Percentiles rank a stretch among this genome's conserved stretches.
Conservation (phyloP, 1,284 basidiomycete genomes). For the Cerioporus squamosus region DNA sequence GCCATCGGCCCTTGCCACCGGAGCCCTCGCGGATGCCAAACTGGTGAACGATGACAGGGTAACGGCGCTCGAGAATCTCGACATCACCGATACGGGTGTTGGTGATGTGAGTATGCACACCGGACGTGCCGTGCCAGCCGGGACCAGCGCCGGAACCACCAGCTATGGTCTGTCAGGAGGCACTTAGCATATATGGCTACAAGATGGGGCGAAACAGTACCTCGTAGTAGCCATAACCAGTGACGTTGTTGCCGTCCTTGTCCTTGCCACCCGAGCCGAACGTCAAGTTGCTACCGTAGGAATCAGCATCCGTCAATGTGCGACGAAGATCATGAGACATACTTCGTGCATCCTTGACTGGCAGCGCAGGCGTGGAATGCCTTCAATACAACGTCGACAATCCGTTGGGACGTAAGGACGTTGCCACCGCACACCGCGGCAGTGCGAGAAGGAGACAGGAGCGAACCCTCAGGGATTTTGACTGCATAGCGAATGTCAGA, state of each 20-base stretch:
- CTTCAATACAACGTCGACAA: constrained; percentile 93
- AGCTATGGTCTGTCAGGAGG: constrained; percentile 73
- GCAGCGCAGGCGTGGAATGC: constrained; percentile 95
- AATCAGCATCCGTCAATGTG: background rate
- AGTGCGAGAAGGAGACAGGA: constrained; percentile 83
- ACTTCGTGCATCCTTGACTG: constrained; percentile 94
- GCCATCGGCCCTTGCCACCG: constrained; percentile 79
- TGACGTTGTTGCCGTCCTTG: constrained; percentile 72
- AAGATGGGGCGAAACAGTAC: constrained; percentile 36
- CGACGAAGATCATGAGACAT: constrained; percentile 28
- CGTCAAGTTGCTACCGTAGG: constrained; percentile 76
- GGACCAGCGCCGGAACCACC: constrained; percentile 94
- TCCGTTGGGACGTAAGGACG: constrained; percentile 90
- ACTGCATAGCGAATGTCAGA: constrained; percentile 47
- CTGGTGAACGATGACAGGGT: constrained; percentile 84
- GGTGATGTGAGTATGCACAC: constrained; percentile 91
- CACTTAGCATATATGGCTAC: background rate
- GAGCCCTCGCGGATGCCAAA: constrained; percentile 83
- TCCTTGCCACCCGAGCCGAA: constrained; percentile 91
- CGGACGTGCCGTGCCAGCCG: constrained; percentile 88
- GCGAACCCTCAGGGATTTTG: constrained; percentile 78
- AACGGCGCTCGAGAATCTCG: constrained; percentile 90
- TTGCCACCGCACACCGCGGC: constrained; percentile 96
- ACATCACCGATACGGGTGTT: constrained; percentile 94
- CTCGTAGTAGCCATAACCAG: constrained; percentile 97